Evolutionary conservation across 2,329 filamentous ascomycete species (phyloP).

Genomic region (Aspergillus persii): DNA sequence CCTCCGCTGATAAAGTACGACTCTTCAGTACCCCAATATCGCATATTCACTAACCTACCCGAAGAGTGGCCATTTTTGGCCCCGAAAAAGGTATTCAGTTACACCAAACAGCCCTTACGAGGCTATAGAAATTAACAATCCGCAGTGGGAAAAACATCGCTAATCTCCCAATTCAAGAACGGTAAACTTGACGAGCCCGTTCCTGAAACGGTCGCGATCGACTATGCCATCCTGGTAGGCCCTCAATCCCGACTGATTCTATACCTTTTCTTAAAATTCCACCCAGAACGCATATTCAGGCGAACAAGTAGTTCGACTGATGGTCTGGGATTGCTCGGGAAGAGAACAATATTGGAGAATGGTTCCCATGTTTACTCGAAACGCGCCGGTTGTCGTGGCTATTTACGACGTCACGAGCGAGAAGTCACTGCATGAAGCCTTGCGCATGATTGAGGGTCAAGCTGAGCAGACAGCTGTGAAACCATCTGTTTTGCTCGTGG

Average conservation of each 20-base stretch:
- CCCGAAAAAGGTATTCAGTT: not conserved
- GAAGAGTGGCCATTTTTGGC: no score
- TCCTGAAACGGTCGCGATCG: not conserved
- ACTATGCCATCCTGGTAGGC: not conserved
- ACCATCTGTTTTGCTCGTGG: not conserved
- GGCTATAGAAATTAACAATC: not conserved
- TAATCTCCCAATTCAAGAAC: not conserved
- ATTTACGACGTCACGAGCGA: not conserved
- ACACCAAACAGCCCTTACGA: no score
- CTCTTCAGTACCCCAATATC: no score
- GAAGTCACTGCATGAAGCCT: not conserved
- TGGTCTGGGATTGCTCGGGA: not conserved
- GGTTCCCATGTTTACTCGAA: not conserved
- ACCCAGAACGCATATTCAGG: not conserved
- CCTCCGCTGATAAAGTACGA: no score
- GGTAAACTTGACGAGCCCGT: not conserved
- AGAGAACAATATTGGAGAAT: not conserved
- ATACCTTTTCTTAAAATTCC: fast-evolving
- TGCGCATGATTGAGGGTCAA: not conserved
- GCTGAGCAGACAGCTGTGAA: not conserved
- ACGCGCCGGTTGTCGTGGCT: not conserved
- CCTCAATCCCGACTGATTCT: not conserved
- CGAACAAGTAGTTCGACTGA: not conserved
- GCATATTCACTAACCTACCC: no score
- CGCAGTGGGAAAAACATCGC: not conserved